phyloP scores from a whole-genome alignment of 1,139 yeast species.

The Yamadazyma jaroonii region DNA sequence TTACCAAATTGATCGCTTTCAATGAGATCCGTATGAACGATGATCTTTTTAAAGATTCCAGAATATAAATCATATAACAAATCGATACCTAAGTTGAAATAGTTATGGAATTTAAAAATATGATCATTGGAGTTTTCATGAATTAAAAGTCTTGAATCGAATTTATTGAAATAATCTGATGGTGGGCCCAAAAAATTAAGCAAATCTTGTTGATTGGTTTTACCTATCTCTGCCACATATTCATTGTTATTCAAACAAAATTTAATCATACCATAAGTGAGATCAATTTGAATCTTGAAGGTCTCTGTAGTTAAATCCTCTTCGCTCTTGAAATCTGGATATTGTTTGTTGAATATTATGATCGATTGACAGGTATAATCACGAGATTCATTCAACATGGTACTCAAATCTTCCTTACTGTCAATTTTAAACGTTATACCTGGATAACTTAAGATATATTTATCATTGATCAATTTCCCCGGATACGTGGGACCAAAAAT shows the following conservation, averaged over 20 bases:
- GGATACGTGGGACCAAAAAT: conserved; percentile 66
- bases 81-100: conserved; percentile 53
- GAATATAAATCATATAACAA: conserved; percentile 44
- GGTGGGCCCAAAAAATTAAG: conserved; percentile 54
- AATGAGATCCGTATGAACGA: conserved; percentile 47
- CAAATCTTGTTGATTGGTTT: conserved; percentile 50
- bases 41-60: conserved; percentile 25
- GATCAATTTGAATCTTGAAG: conserved; percentile 13
- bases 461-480: conserved; percentile 30
- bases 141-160: conserved; percentile 42
- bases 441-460: conserved; percentile 49
- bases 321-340: not conserved
- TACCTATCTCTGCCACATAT: conserved; percentile 26
- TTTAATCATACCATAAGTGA: conserved; percentile 13
- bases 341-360: conserved; percentile 28
- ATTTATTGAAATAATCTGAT: conserved; percentile 49
- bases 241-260: conserved; percentile 8
- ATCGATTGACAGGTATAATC: conserved; percentile 38
- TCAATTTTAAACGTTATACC: conserved; percentile 45
- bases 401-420: conserved; percentile 2
- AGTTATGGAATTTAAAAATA: conserved; percentile 49
- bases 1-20: conserved; percentile 48
- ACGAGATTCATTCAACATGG: conserved; percentile 31
- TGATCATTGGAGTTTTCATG: conserved; percentile 25
- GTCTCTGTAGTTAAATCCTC: not conserved